These are phyloP conservation scores for Aulographum hederae DNA, from an alignment of 2,329 filamentous ascomycete species.

Conservation along the genomic window DNA sequence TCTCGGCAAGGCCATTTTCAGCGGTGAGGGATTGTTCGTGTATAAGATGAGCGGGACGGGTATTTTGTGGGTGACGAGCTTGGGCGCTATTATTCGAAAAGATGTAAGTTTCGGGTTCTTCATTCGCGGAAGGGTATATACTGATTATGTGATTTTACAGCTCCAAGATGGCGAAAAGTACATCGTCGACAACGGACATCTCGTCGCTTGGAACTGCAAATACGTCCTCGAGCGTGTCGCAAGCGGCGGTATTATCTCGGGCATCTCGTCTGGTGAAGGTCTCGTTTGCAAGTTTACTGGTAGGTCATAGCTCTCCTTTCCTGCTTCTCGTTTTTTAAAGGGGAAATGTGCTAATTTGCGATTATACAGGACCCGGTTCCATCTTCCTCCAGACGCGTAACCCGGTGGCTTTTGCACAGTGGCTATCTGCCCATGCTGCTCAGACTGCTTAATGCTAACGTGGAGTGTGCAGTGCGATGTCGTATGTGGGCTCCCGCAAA, in stretches of 20 bases:
- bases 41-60: conserved; percentile 72
- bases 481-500: too few relatives aligned
- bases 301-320: conserved; percentile 3
- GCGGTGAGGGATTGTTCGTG: conserved; percentile 78
- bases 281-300: conserved; percentile 86
- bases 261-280: conserved; percentile 64
- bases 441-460: too few relatives aligned
- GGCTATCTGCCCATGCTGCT: conserved; percentile 26
- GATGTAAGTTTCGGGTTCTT: conserved; percentile 42
- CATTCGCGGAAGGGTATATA: not conserved
- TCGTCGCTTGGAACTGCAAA: conserved; percentile 94
- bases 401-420: conserved; percentile 41
- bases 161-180: conserved; percentile 58
- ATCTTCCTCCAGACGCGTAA: conserved; percentile 90
- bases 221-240: conserved; percentile 82
- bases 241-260: conserved; percentile 85
- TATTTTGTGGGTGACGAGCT: conserved; percentile 76
- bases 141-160: conserved; percentile 12
- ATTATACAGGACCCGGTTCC: conserved; percentile 48
- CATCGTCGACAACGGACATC: conserved; percentile 79
- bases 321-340: not conserved
- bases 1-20: conserved; percentile 80
- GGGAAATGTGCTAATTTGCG: not conserved
- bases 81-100: conserved; percentile 88
- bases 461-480: too few relatives aligned